Evolutionary conservation across 164 flowering plant species (phyloP), one percentile per base, ranked within the genome.

Genomic region (Houttuynia cordata): DNA sequence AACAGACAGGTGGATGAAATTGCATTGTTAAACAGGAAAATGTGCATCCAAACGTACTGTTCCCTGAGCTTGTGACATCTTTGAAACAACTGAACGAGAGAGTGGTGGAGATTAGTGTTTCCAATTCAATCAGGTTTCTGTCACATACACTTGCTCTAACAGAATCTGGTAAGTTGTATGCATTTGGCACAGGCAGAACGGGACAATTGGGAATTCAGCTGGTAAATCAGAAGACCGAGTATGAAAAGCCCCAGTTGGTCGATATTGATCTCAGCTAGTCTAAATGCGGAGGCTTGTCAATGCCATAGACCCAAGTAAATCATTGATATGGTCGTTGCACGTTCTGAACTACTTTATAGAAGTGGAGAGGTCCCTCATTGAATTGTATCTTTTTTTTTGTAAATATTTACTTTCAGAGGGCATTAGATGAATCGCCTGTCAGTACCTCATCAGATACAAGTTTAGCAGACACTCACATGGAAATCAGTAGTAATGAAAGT

Each of bases 141-240:
- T 97, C 97, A 2, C 99, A 94, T 73, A 94, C 99, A 0, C 87
- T 94, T 60, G 97, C 96, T 0, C 88, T 94, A 60, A 83, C 94
- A 0, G 96, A 88, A 63, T 75, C 90, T 23, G 96, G 95, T 24
- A 91, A 85, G 77, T 77, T 91, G 0, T 91, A 81, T 50, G 97
- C 97, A 12, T 94, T 94, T 64, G 97, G 99, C 0, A 80, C 92
- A 0, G 97, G 97, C 21, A 90, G 85, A 73, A 85, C 82, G 61
- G 99, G 97, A 13, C 99, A 94, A 80, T 82, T 94, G 1, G 99
- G 97, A 8, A 57, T 80, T 20, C 83, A 78, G 71, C 88, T 87
- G 8, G 75, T 61, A 41, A 80, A 67, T 23, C 75, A 80, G 71
- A 89, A 80, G 61, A 77, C 73, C 1, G 95, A 86, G 63, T 73